A percentile compares a stretch with the other conserved stretches of the same genome.
These are phyloP conservation scores for Fraxinus platypoda DNA, from an alignment of 305 asterid species.

Conservation along the genomic window DNA sequence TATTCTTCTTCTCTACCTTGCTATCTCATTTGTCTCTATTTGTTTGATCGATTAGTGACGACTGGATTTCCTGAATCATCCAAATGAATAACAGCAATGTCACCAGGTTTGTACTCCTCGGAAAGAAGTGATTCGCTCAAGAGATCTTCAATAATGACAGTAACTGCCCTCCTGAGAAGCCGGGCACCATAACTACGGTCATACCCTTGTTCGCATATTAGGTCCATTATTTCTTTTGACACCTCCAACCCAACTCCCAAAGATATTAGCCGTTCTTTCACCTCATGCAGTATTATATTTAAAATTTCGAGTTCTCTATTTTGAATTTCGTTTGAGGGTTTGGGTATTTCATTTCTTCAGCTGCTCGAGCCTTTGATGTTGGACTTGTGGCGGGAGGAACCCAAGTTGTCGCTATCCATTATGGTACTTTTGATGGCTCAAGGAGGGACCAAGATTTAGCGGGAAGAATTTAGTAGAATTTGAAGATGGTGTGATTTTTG, in stretches of 20 bases:
- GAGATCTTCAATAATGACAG: conserved; percentile 68
- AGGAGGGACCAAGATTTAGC: no score
- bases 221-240: conserved; percentile 63
- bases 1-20: no score
- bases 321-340: no score
- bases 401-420: no score
- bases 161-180: conserved; percentile 85
- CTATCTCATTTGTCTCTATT: no score
- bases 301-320: conserved; percentile 75
- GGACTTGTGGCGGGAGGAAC: no score
- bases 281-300: conserved; percentile 73
- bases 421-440: no score
- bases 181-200: conserved; percentile 95
- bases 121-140: conserved; percentile 83
- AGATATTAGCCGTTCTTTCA: conserved; percentile 63
- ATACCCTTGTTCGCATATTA: conserved; percentile 83
- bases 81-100: conserved; percentile 60
- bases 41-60: conserved; percentile 48
- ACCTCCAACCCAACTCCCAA: conserved; percentile 77
- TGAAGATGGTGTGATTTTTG: no score
- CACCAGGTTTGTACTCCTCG: conserved; percentile 67
- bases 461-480: no score
- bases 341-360: no score
- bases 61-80: conserved; percentile 77
- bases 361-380: no score